phyloP scores from a whole-genome alignment of 108 stramenopile genomes.

The Craspedostauros australis region DNA sequence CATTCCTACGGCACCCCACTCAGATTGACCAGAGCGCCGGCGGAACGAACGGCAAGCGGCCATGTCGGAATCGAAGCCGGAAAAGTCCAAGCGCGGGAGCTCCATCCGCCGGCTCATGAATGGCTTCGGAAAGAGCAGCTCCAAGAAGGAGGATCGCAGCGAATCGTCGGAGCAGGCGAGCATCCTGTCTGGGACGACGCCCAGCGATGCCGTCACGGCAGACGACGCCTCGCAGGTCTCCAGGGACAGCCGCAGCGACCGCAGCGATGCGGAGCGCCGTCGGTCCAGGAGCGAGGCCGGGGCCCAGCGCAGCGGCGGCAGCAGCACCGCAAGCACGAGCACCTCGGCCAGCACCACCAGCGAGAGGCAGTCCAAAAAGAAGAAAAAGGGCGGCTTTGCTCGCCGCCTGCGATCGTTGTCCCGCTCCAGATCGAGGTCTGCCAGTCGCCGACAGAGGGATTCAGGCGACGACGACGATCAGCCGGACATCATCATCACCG shows the following conservation, averaged over 20 bases:
- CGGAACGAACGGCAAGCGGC: no score
- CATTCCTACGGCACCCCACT: no score
- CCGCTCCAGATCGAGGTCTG: slow-evolving; percentile 15
- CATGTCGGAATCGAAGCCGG: no score
- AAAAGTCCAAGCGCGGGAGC: no score
- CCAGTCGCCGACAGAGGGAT: not conserved
- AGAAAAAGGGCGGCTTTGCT: slow-evolving; percentile 15
- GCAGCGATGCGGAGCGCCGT: not conserved
- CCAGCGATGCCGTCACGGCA: no score
- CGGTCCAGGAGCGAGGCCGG: not conserved
- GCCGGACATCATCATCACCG: slow-evolving; percentile 58
- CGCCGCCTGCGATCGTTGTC: slow-evolving; percentile 33
- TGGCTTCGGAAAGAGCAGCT: no score
- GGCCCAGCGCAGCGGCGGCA: not conserved
- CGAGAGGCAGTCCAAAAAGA: not conserved
- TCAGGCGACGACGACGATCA: not conserved
- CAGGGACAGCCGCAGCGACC: not conserved
- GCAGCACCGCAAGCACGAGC: not conserved
- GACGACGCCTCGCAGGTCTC: no score
- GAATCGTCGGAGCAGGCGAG: no score
- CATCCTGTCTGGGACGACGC: no score
- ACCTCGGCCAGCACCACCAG: not conserved
- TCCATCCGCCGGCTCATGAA: no score
- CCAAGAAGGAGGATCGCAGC: no score
- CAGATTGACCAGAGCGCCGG: no score